These are phyloP conservation scores for Sisymbrium irio DNA, from an alignment of 345 rosid genomes.

Conservation along the genomic window DNA sequence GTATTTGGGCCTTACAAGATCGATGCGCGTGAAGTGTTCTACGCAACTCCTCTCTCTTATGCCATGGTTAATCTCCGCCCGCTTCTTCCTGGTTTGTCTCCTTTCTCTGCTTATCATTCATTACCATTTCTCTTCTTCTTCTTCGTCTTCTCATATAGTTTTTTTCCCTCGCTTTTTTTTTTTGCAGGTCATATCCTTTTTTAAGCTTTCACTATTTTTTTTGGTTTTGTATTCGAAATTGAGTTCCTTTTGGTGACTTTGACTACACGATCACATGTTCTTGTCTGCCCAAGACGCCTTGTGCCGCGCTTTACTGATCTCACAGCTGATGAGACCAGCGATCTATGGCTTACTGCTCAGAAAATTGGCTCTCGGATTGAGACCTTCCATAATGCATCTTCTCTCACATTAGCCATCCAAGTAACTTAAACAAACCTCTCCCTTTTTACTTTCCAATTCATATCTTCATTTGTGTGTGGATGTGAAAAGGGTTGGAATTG, in stretches of 20 bases:
- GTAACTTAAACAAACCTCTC: conserved; percentile 40
- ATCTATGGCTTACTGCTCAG: conserved; percentile 80
- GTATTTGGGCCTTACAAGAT: conserved; percentile 73
- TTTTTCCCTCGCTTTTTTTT: neutral
- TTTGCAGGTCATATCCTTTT: conserved; percentile 99
- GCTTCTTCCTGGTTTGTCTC: conserved; percentile 58
- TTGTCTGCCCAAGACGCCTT: conserved; percentile 81
- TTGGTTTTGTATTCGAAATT: neutral
- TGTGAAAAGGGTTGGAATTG: neutral
- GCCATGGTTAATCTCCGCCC: conserved; percentile 95
- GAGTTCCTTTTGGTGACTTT: conserved; percentile 44
- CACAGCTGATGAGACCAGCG: conserved; percentile 71
- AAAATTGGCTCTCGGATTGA: conserved; percentile 74
- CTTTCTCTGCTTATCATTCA: neutral
- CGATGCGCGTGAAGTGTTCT: conserved; percentile 73
- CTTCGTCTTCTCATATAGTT: neutral
- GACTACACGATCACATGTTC: conserved; percentile 68
- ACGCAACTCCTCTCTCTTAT: conserved; percentile 60
- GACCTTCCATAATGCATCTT: conserved; percentile 67
- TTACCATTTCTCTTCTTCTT: neutral
- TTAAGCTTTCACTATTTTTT: neutral
- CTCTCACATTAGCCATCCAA: conserved; percentile 76
- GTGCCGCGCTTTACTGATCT: conserved; percentile 87
- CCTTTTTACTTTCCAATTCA: neutral
- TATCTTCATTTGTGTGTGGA: neutral